Evolutionary conservation across 768 basidiomycete species (phyloP).

Genomic region (Lentinula sp.): DNA sequence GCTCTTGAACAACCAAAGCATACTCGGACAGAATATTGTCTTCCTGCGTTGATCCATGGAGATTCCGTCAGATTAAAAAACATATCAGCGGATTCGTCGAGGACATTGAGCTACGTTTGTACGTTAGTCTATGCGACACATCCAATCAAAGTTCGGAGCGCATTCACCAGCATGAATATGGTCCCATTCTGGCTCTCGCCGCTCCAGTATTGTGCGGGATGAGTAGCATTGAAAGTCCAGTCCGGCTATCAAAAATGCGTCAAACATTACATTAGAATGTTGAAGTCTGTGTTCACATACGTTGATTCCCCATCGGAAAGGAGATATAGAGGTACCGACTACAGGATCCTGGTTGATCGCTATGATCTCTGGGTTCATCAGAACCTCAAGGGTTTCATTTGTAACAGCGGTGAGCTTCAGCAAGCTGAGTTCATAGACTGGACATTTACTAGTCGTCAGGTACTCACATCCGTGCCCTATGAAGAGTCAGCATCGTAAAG

Average conservation of each 20-base stretch:
- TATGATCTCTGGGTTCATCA: conserved; percentile 59
- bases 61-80: conserved; percentile 62
- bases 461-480: conserved; percentile 28
- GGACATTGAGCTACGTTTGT: conserved; percentile 45
- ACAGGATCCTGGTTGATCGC: conserved; percentile 67
- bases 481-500: background rate
- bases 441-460: background rate
- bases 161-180: conserved; percentile 57
- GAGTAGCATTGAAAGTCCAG: conserved; percentile 34
- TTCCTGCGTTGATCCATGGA: conserved; percentile 64
- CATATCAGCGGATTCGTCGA: conserved; percentile 50
- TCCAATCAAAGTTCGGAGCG: background rate
- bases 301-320: conserved; percentile 67
- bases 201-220: conserved; percentile 71
- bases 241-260: conserved; percentile 23
- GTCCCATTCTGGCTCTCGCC: conserved; percentile 60
- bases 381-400: conserved; percentile 43
- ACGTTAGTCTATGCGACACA: background rate
- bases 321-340: conserved; percentile 52
- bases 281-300: conserved; percentile 27
- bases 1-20: background rate
- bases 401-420: conserved; percentile 42
- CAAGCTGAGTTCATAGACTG: background rate
- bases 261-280: background rate
- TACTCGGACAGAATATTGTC: conserved; percentile 60